Percentiles rank a stretch among this genome's conserved stretches.
Conservation (phyloP, 768 basidiomycete species). For the Russula lepida region DNA sequence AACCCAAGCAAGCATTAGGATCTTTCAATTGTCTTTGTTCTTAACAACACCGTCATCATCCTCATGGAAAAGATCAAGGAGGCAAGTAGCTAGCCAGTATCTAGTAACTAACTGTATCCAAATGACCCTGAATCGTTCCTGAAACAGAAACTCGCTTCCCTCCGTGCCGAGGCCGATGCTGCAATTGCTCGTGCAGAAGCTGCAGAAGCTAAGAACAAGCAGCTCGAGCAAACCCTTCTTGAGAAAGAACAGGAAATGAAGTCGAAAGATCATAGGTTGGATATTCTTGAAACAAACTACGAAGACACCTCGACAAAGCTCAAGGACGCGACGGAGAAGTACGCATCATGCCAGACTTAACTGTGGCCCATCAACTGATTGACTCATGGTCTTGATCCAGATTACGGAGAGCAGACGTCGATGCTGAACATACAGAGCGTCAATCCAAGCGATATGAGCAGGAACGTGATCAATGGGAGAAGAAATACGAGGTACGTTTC, state of each 20-base stretch:
- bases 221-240: constrained; percentile 12
- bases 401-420: constrained; percentile 9
- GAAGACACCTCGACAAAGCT: background rate
- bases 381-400: background rate
- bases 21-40: background rate
- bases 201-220: constrained; percentile 4
- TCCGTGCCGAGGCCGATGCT: constrained; percentile 10
- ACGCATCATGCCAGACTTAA: background rate
- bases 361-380: background rate
- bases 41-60: background rate
- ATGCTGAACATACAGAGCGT: constrained; percentile 11
- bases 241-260: constrained; percentile 13
- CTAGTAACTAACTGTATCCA: too few relatives aligned
- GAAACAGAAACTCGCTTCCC: constrained; percentile 9
- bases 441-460: constrained; percentile 9
- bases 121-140: too few relatives aligned
- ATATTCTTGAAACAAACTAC: background rate
- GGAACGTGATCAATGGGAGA: constrained; percentile 11
- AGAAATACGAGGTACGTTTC: constrained; percentile 11
- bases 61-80: constrained; percentile 15
- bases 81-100: background rate
- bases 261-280: constrained; percentile 16
- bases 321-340: background rate
- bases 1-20: background rate
- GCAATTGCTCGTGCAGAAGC: constrained; percentile 3